A percentile compares a stretch with the other conserved stretches of the same genome.
Conservation (phyloP, 139 green algal species). For the Chlamydomonas sphaeroides region DNA sequence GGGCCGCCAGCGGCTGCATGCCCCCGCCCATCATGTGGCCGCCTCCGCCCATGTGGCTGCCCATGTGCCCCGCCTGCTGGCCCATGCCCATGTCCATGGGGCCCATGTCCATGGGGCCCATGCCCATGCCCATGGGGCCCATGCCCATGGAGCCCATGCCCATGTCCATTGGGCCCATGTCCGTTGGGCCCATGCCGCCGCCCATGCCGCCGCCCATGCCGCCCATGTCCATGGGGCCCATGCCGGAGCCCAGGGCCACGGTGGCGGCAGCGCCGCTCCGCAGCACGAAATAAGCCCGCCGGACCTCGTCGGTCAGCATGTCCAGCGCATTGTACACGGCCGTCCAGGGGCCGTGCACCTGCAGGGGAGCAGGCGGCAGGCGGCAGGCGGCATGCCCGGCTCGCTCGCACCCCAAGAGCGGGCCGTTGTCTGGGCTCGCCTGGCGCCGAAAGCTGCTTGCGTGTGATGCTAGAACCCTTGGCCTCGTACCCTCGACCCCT, state of each 20-base stretch:
- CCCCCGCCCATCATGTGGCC: too few relatives aligned
- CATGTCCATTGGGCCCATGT: background rate
- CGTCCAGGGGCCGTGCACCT: constrained; percentile 17
- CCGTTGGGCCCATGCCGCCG: background rate
- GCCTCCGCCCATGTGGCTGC: too few relatives aligned
- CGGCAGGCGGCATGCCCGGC: background rate
- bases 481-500: too few relatives aligned
- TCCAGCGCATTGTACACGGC: background rate
- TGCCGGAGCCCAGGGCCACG: background rate
- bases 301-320: constrained; percentile 10
- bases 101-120: background rate
- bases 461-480: too few relatives aligned
- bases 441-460: too few relatives aligned
- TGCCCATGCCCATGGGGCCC: background rate
- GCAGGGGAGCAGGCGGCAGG: background rate
- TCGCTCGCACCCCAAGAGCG: too few relatives aligned
- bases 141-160: background rate
- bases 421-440: too few relatives aligned
- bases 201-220: background rate
- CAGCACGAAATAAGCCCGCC: background rate
- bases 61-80: too few relatives aligned
- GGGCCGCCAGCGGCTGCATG: too few relatives aligned
- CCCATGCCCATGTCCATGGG: background rate
- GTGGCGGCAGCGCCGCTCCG: background rate
- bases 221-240: background rate